Evolutionary conservation across 768 basidiomycete species (phyloP).

Genomic region (Rhodotorula babjevae): DNA sequence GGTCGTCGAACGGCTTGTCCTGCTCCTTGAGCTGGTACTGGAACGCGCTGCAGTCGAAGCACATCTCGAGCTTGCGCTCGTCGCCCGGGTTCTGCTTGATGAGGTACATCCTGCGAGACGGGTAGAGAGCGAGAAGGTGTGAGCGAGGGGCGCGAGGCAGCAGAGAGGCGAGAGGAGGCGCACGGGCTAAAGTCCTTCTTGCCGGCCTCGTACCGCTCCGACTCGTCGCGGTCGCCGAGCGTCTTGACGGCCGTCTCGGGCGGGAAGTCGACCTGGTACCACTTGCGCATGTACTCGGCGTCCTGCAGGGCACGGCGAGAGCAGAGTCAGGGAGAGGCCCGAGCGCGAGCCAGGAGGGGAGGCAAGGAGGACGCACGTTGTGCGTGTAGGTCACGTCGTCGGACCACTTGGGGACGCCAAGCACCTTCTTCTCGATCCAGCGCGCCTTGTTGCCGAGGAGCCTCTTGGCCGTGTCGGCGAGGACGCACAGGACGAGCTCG

Average conservation of each 20-base stretch:
- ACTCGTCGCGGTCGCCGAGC: constrained; percentile 48
- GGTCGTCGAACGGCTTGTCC: constrained; percentile 46
- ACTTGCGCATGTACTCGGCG: constrained; percentile 48
- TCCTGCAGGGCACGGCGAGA: constrained; percentile 7
- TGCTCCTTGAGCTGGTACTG: constrained; percentile 38
- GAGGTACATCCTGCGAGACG: constrained; percentile 48
- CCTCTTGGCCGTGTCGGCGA: constrained; percentile 49
- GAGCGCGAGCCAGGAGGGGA: background rate
- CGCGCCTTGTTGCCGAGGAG: constrained; percentile 47
- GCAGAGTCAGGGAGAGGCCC: too few species aligned
- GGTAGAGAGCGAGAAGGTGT: background rate
- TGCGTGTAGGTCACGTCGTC: constrained; percentile 51
- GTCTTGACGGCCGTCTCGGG: constrained; percentile 42
- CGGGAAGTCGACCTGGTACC: constrained; percentile 47
- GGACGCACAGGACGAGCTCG: constrained; percentile 49
- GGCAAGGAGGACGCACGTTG: constrained; percentile 28
- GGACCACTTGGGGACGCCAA: constrained; percentile 49
- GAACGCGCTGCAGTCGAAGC: constrained; percentile 42
- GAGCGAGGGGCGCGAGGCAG: too few species aligned
- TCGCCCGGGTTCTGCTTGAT: constrained; percentile 48
- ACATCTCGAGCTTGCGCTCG: constrained; percentile 49
- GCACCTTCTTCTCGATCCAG: constrained; percentile 46
- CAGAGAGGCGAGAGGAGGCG: background rate
- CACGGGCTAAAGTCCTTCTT: constrained; percentile 48
- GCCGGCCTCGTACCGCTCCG: constrained; percentile 44